Evolutionary conservation across 345 rosid genomes (phyloP), one percentile per base, ranked within the genome.

Genomic region (Sonneratia caseolaris): DNA sequence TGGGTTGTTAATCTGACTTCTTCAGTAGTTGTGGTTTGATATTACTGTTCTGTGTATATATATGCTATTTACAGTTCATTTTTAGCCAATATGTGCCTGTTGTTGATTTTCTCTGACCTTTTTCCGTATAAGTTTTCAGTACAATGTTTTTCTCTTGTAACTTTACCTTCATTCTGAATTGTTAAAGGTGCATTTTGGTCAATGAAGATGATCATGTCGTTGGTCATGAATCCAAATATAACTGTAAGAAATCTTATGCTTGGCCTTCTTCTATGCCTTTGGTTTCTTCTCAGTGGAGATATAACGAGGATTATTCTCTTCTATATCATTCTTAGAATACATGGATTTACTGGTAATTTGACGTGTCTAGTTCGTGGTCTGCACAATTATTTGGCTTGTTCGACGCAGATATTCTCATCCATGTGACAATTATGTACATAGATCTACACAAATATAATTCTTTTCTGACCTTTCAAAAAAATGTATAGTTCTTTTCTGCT

Each of bases 101-200:
- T 53, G 59, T 53, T 22, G 7, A 24, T 7, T 21, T 59, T 5
- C 3, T 7, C 24, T n/a, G 19, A 19, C 36, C 13, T 67, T 38
- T 18, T 53, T 53, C 59, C 19, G 15, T 53, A 22, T 53, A 18
- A 53, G 22, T 3, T 51, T 51, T 4, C 57, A 18, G 57, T 15
- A 55, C 8, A 16, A 19, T 22, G 47, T 15, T 7, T 27, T 40
- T 19, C 5, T 27, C 32, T 40, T 51, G 62, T 56, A 37, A 66
- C 59, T 15, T 66, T 69, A 37, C 7, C 35, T 42, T 64, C 49
- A 19, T 21, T 12, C 22, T 32, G 64, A 62, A 53, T 18, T 73
- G 43, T 35, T 78, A 81, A 89, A 93, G 98, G 82, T 93, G 98
- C 93, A 93, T 93, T 78, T 87, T 93, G 64, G 93, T 93, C 75